Evolutionary conservation across 345 rosid genomes (phyloP).

Genomic region (Acer negundo): DNA sequence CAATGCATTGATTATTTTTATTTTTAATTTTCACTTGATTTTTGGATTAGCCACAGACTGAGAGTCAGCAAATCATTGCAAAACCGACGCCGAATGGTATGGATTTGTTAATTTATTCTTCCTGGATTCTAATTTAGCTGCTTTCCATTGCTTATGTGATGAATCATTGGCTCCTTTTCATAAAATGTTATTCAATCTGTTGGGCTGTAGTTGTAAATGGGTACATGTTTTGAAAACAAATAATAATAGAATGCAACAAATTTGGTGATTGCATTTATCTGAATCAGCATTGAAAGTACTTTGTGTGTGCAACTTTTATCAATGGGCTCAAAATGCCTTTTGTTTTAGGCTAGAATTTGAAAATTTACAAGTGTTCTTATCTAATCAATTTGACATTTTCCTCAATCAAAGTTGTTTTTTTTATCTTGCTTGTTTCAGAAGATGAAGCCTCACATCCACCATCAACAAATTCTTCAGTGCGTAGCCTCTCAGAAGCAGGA

Average conservation of each 20-base stretch:
- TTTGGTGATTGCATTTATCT: not conserved
- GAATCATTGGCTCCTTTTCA: not conserved
- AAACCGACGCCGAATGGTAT: constrained; percentile 75
- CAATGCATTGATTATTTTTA: not conserved
- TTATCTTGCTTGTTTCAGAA: constrained; percentile 41
- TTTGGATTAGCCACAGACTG: constrained; percentile 44
- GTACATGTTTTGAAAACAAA: not conserved
- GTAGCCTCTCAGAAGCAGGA: constrained; percentile 53
- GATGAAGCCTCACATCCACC: constrained; percentile 54
- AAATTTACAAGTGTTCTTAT: not conserved
- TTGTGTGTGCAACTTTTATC: not conserved
- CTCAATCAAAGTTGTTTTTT: not conserved
- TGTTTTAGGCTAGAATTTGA: not conserved
- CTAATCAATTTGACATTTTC: not conserved
- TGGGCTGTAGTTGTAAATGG: not conserved
- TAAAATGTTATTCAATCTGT: not conserved
- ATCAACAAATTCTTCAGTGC: constrained; percentile 54
- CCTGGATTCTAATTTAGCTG: too few species aligned
- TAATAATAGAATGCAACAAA: not conserved
- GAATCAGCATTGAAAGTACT: not conserved
- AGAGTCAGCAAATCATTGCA: constrained; percentile 58
- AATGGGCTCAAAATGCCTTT: not conserved
- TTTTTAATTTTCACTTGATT: not conserved
- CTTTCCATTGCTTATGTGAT: not conserved
- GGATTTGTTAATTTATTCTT: not conserved